phyloP scores from a whole-genome alignment of 192 early-diverging fungal species.

The Backusella psychrophila region DNA sequence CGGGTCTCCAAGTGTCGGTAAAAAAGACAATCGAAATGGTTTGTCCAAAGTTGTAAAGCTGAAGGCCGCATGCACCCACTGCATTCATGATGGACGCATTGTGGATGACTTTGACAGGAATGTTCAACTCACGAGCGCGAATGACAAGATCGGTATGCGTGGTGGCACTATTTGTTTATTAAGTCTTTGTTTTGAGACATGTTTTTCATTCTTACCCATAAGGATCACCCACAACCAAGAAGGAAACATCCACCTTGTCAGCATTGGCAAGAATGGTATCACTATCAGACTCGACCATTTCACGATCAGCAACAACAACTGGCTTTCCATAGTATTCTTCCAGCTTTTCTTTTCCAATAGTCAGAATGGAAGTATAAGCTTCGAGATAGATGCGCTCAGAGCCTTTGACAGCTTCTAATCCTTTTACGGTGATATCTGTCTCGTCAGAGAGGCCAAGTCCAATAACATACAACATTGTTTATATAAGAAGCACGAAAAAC shows the following conservation, averaged over 20 bases:
- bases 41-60: constrained; percentile 97
- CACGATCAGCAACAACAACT: constrained; percentile 90
- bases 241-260: constrained; percentile 86
- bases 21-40: constrained; percentile 99
- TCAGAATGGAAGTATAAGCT: constrained; percentile 93
- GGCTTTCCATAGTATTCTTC: constrained; percentile 88
- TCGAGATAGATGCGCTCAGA: constrained; percentile 93
- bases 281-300: constrained; percentile 93
- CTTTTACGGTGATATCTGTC: constrained; percentile 95
- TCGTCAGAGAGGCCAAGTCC: constrained; percentile 89
- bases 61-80: constrained; percentile 90
- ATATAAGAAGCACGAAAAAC: not conserved
- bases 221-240: constrained; percentile 97
- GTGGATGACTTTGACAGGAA: constrained; percentile 90
- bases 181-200: not conserved
- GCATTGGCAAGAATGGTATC: constrained; percentile 88
- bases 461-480: not conserved
- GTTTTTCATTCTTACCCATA: constrained; percentile 56
- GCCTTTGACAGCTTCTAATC: constrained; percentile 85
- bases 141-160: constrained; percentile 97
- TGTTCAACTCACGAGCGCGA: constrained; percentile 83
- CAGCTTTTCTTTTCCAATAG: constrained; percentile 76
- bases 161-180: constrained; percentile 63
- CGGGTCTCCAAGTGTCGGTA: constrained; percentile 94
- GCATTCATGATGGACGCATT: constrained; percentile 99